Evolutionary conservation across 208 protist species (phyloP), one percentile per base, ranked within the genome.

Genomic region (Crithidia brevicula): DNA sequence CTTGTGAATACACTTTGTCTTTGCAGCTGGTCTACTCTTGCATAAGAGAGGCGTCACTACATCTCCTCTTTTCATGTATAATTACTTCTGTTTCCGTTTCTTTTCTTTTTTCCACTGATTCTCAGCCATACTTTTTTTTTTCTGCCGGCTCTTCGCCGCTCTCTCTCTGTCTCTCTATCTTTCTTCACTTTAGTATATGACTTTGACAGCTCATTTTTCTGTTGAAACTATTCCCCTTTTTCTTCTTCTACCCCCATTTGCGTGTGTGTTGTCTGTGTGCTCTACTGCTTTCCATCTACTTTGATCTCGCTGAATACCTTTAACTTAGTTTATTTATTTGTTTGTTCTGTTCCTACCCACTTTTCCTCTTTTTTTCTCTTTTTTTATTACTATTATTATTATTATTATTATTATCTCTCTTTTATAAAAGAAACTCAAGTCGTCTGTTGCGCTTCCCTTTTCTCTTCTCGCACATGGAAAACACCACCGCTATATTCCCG

Each of bases 101-200:
- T 16, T 28, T 42, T 58, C 52, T 60, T 28, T 42, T 50, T 72
- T 4, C 16, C 52, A 10, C 18, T 15, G 16, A 40, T 45, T 15
- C 45, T 53, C 28, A n/a, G 8, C 10, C 15, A 13, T 13, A 40
- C 8, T 16, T 40, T 9, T 20, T 5, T 20, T 50, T 20, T 5
- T 36, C 50, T 31, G 28, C 61, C 56, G 10, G 38, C 28, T 34
- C 33, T 28, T 42, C 47, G 42, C 52, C 42, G 23, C 63, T 40
- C 22, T 20, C 9, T 46, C 38, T 60, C 56, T 51, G 25, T 57
- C 40, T 73, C 5, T 30, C 33, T 20, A 25, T 43, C 25, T 68
- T 36, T 73, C n/a, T n/a, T 54, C 45, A 56, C 58, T 40, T 13
- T 40, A 13, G 36, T n/a, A n/a, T n/a, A n/a, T n/a, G n/a, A n/a